Percentiles rank a stretch among this genome's conserved stretches.
Conservation (phyloP, 2,329 filamentous ascomycete species). For the Periconia sp. region DNA sequence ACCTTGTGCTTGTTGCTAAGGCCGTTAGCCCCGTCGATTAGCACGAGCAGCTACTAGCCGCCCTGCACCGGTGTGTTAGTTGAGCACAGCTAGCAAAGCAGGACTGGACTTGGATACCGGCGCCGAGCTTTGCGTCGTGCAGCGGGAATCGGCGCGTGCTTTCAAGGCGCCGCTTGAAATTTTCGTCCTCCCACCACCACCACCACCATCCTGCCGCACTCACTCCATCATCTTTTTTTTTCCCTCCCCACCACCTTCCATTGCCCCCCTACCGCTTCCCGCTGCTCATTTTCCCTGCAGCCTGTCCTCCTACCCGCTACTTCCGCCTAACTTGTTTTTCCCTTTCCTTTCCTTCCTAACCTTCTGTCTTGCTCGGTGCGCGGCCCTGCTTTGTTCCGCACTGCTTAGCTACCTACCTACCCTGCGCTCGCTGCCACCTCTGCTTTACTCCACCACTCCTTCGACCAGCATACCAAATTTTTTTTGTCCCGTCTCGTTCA, state of each 20-base stretch:
- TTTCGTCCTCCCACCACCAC: constrained; percentile 15
- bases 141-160: constrained; percentile 24
- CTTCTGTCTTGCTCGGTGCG: neutral
- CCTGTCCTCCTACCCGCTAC: neutral
- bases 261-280: neutral
- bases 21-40: neutral
- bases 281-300: neutral
- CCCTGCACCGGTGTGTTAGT: constrained; percentile 17
- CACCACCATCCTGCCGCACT: constrained; percentile 7
- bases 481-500: constrained; percentile 17
- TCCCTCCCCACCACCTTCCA: neutral
- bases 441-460: constrained; percentile 17
- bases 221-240: neutral
- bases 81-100: constrained; percentile 5
- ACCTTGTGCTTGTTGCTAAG: neutral
- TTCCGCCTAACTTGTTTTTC: neutral
- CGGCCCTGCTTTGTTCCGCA: neutral
- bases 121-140: constrained; percentile 18
- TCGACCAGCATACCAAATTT: constrained; percentile 9
- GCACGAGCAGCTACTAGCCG: neutral
- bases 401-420: neutral
- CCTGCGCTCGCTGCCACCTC: constrained; percentile 1
- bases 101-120: constrained; percentile 1
- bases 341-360: neutral
- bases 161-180: constrained; percentile 10